A percentile compares a stretch with the other conserved stretches of the same genome.
These are phyloP conservation scores for Coemansia sp. DNA, from an alignment of 192 early-diverging fungal genomes.

Conservation along the genomic window DNA sequence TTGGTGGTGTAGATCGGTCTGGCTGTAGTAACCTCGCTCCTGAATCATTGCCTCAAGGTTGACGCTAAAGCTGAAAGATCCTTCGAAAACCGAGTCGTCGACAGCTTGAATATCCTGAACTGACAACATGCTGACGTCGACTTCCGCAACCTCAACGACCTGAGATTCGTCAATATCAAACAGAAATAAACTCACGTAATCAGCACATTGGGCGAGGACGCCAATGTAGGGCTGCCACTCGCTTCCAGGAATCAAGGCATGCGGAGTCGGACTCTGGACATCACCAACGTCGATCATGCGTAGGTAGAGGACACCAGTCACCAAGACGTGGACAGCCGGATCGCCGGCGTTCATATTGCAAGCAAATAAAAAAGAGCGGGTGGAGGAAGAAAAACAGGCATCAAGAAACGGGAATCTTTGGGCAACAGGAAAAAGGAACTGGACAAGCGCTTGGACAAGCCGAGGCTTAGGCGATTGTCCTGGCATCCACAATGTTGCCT, in stretches of 20 bases:
- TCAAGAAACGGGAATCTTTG: not conserved
- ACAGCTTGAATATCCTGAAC: conserved; percentile 28
- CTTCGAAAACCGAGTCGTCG: conserved; percentile 46
- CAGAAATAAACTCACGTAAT: conserved; percentile 31
- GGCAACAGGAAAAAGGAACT: conserved; percentile 1
- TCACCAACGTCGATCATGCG: conserved; percentile 19
- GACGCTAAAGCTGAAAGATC: conserved; percentile 30
- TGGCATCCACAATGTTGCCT: not conserved
- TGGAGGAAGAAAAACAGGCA: not conserved
- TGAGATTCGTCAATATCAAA: conserved; percentile 27
- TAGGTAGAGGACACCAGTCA: conserved; percentile 30
- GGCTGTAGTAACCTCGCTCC: no score
- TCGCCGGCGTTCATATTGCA: not conserved
- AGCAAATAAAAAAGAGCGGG: not conserved
- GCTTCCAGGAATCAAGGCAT: conserved; percentile 17
- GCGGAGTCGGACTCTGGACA: conserved; percentile 20
- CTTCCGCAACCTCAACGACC: conserved; percentile 33
- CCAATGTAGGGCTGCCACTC: conserved; percentile 40
- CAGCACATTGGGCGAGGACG: conserved; percentile 28
- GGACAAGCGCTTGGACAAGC: conserved; percentile 40
- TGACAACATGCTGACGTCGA: conserved; percentile 18
- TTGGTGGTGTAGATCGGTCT: not conserved
- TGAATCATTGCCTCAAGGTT: not conserved
- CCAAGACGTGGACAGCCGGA: conserved; percentile 21
- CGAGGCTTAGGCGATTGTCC: conserved; percentile 32